Evolutionary conservation across 345 rosid species (phyloP), one percentile per base, ranked within the genome.

Genomic region (Garcia nutans): DNA sequence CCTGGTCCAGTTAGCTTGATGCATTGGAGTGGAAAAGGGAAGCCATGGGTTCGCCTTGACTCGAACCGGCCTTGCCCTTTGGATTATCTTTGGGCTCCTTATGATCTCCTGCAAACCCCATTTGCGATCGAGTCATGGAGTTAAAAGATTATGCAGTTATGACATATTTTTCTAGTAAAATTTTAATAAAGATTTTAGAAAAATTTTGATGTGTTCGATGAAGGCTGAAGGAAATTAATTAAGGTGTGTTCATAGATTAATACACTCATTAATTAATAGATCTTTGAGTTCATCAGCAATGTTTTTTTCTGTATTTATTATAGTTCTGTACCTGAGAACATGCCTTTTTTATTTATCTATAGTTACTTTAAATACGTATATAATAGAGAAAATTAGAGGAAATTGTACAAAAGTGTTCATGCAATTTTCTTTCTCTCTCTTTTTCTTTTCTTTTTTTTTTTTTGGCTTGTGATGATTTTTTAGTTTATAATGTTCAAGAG

Each of bases 1-100:
- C 84, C 87, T 3, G 87, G 87, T 52, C 84, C 87, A 11, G 87
- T 84, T 13, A 84, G 87, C 60, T 54, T 84, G 20, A n/a, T 84
- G 75, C 87, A 84, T 70, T 84, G 87, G 87, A 84, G 87, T 49
- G 87, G 87, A 8, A 84, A 84, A 75, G 87, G 87, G 54, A 84
- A 84, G 65, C 87, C 87, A 0, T 84, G 87, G 87, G 82, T 42
- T 61, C 72, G 87, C 47, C 70, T 84, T 3, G 84, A 81, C 31
- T 71, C 70, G 6, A 79, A 76, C 68, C 71, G 77, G 63, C 74
- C 84, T 1, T 84, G 87, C 28, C 84, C 87, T 3, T 6, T 84
- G 62, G 87, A 84, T 57, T 77, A 83, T 10, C 62, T 84, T 10
- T 84, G 87, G 87, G 82, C 84, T 57, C 87, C 87, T n/a, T 84